Evolutionary conservation across 768 basidiomycete species (phyloP).

Genomic region (Pulveroboletus sp.): DNA sequence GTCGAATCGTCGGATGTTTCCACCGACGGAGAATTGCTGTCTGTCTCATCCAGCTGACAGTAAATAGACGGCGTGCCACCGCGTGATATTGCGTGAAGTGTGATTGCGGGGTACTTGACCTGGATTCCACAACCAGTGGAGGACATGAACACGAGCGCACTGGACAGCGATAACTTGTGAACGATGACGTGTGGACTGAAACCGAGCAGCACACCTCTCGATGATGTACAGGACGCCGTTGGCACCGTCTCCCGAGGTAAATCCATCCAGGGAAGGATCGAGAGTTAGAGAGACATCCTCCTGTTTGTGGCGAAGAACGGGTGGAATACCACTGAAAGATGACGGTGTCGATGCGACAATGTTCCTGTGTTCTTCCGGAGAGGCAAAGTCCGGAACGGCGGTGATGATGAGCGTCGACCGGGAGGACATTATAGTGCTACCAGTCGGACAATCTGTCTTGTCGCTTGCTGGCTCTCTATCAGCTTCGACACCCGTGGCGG

Average conservation of each 20-base stretch:
- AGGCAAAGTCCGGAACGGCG: conserved; percentile 41
- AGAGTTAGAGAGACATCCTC: conserved; percentile 63
- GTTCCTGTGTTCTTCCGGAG: conserved; percentile 61
- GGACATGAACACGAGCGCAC: conserved; percentile 76
- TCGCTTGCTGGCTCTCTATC: too few relatives aligned
- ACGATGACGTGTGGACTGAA: conserved; percentile 4
- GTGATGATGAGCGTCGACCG: conserved; percentile 32
- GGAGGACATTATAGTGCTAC: too few relatives aligned
- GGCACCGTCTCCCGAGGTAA: conserved; percentile 45
- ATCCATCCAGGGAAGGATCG: conserved; percentile 63
- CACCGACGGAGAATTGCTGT: conserved; percentile 30
- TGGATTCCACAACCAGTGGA: conserved; percentile 69
- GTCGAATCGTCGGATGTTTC: conserved; percentile 36
- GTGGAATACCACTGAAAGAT: conserved; percentile 82
- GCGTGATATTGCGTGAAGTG: conserved; percentile 88
- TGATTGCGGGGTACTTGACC: conserved; percentile 84
- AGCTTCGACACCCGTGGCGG: too few relatives aligned
- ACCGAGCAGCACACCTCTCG: conserved; percentile 57
- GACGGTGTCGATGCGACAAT: conserved; percentile 76
- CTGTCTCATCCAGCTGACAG: conserved; percentile 86
- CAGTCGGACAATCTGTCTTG: too few relatives aligned
- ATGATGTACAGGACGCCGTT: conserved; percentile 78
- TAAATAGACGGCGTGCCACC: conserved; percentile 67
- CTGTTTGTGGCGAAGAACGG: conserved; percentile 72
- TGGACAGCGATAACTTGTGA: conserved; percentile 25